Evolutionary conservation across 2,329 filamentous ascomycete species (phyloP), one percentile per base, ranked within the genome.

Genomic region (Cryphonectria parasitica): DNA sequence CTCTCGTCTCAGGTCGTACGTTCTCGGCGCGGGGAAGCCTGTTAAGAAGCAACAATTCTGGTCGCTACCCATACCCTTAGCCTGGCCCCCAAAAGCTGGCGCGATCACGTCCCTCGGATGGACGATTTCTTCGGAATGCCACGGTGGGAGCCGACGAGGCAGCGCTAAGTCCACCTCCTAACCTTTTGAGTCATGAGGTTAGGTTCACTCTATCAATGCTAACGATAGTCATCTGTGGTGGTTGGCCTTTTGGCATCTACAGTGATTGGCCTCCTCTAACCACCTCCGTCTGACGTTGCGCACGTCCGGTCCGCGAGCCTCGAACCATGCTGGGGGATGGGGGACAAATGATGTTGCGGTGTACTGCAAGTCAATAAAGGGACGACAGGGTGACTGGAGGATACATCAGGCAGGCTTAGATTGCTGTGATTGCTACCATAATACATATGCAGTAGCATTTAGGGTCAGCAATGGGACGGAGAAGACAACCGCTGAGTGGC

Each of bases 1-100:
- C 36, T 58, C 39, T 58, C 43, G 56, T 25, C 31, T 22, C 34
- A n/a, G 8, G 65, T 66, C 62, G 61, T 69, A 71, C 41, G 61
- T 60, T 67, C 15, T 36, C 8, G 10, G 25, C 66, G 58, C 13
- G 61, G 39, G 22, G 54, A 67, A n/a, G 19, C n/a, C 56, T 58
- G 34, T 19, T 36, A 41, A 45, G 31, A 34, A 54, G 1, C 52
- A 22, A 25, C 60, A 68, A 4, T 17, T 43, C 22, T 64, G 61
- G 41, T 39, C 34, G 52, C 52, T 58, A 17, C 25, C 54, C 54
- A 25, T 31, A 31, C 25, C 25, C 28, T 58, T 28, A 58, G 17
- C 54, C 54, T 58, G 54, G 54, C 5, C 28, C 45, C 45, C 45
- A 8, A 8, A 31, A 58, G 54, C 25, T 19, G 25, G 54, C 25